These are phyloP conservation scores for Mortierella hygrophila DNA, from an alignment of 192 early-diverging fungal species.

Conservation along the genomic window DNA sequence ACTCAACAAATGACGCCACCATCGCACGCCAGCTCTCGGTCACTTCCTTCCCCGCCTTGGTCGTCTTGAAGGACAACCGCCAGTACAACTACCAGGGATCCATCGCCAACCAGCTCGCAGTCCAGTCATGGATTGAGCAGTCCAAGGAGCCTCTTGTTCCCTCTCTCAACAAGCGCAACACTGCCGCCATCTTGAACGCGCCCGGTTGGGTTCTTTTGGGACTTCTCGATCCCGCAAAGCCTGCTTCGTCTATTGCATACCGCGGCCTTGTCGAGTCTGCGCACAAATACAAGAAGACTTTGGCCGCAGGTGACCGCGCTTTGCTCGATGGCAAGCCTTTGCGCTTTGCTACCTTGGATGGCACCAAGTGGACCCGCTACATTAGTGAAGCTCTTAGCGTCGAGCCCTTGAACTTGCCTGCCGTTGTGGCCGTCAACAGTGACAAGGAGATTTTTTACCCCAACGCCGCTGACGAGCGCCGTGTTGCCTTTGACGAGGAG, in stretches of 20 bases:
- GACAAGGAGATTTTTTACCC: conserved; percentile 29
- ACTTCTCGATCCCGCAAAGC: conserved; percentile 65
- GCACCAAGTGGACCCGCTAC: conserved; percentile 71
- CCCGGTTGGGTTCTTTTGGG: conserved; percentile 74
- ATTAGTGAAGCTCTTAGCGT: conserved; percentile 65
- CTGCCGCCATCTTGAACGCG: conserved; percentile 76
- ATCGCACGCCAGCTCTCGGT: conserved; percentile 30
- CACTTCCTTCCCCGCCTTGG: conserved; percentile 58
- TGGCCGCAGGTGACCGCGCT: conserved; percentile 1
- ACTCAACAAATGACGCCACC: conserved; percentile 49
- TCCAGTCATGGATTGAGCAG: conserved; percentile 72
- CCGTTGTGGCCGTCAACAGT: conserved; percentile 40
- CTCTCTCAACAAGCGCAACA: conserved; percentile 73
- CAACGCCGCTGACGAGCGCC: conserved; percentile 34
- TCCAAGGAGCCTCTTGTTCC: conserved; percentile 78
- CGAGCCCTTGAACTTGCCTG: conserved; percentile 35
- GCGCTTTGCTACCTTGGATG: conserved; percentile 75
- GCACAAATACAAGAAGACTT: conserved; percentile 36
- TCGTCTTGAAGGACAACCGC: conserved; percentile 74
- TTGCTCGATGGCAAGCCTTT: conserved; percentile 11
- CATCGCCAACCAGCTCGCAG: conserved; percentile 47
- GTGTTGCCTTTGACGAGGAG: conserved; percentile 26
- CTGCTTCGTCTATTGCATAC: conserved; percentile 13
- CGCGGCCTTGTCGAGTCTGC: conserved; percentile 44
- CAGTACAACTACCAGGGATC: conserved; percentile 41